phyloP scores from a whole-genome alignment of 495 filamentous ascomycete genomes.

The Trichodelitschia bisporula region DNA sequence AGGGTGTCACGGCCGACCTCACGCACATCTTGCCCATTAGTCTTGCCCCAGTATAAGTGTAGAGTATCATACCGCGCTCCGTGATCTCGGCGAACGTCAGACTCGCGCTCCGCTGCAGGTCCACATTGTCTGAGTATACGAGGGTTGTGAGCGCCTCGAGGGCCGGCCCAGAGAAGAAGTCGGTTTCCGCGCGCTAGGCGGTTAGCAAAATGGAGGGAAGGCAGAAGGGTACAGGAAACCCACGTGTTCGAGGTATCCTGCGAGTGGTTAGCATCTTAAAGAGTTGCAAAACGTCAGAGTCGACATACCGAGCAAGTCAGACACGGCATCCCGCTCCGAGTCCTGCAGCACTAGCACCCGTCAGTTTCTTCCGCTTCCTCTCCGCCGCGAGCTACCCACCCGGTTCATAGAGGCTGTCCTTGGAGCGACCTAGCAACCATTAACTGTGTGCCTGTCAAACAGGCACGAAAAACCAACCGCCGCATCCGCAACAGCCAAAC shows the following conservation, averaged over 20 bases:
- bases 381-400: too few relatives aligned
- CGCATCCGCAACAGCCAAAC: conserved; percentile 11
- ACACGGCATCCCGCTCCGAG: conserved; percentile 90
- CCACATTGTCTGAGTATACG: conserved; percentile 96
- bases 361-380: too few relatives aligned
- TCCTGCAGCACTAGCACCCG: conserved; percentile 90
- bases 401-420: conserved; percentile 86
- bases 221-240: background rate
- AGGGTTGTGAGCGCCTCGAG: conserved; percentile 81
- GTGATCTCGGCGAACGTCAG: conserved; percentile 98
- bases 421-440: conserved; percentile 56
- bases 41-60: background rate
- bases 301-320: conserved; percentile 81
- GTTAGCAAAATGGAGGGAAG: conserved; percentile 6
- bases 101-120: conserved; percentile 89
- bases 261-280: conserved; percentile 56
- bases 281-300: too few relatives aligned
- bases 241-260: background rate
- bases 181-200: conserved; percentile 74
- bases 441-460: too few relatives aligned
- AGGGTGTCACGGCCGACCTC: conserved; percentile 88
- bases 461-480: conserved; percentile 7
- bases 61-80: conserved; percentile 47
- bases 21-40: conserved; percentile 46
- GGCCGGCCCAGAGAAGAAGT: conserved; percentile 97